These are phyloP conservation scores for Leucocoprinus sp. DNA, from an alignment of 768 basidiomycete genomes.

Conservation along the genomic window DNA sequence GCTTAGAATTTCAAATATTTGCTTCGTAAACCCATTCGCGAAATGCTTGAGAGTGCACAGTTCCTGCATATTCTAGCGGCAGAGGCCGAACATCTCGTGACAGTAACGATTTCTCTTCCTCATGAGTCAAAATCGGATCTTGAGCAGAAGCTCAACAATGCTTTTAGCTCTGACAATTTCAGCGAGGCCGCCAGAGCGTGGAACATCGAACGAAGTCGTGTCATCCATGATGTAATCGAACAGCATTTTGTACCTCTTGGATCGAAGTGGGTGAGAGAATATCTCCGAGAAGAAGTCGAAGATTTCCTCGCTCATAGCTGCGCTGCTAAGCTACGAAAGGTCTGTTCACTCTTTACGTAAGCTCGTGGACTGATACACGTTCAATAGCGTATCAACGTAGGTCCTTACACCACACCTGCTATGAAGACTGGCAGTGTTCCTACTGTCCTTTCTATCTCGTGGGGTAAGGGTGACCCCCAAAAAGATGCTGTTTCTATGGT, in stretches of 20 bases:
- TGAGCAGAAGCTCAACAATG: constrained; percentile 67
- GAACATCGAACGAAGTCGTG: constrained; percentile 78
- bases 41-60: constrained; percentile 66
- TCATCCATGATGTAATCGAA: constrained; percentile 73
- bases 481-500: constrained; percentile 84
- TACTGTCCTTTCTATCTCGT: constrained; percentile 83
- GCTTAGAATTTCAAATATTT: constrained; percentile 92
- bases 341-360: constrained; percentile 26
- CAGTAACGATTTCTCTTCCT: constrained; percentile 61
- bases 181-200: constrained; percentile 82
- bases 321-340: constrained; percentile 60
- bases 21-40: constrained; percentile 60
- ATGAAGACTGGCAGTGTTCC: constrained; percentile 69
- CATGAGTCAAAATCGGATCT: constrained; percentile 55
- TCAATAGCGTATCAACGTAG: constrained; percentile 71
- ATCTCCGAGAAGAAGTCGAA: constrained; percentile 84
- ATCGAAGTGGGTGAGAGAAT: constrained; percentile 84
- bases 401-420: constrained; percentile 55
- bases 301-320: constrained; percentile 69
- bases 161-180: constrained; percentile 78
- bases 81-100: constrained; percentile 83
- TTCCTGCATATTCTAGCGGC: constrained; percentile 89
- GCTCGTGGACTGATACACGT: not conserved
- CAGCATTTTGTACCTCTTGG: constrained; percentile 79
- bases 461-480: constrained; percentile 92